These are phyloP conservation scores for Dioszegia crocea DNA, from an alignment of 768 basidiomycete genomes.

Conservation along the genomic window DNA sequence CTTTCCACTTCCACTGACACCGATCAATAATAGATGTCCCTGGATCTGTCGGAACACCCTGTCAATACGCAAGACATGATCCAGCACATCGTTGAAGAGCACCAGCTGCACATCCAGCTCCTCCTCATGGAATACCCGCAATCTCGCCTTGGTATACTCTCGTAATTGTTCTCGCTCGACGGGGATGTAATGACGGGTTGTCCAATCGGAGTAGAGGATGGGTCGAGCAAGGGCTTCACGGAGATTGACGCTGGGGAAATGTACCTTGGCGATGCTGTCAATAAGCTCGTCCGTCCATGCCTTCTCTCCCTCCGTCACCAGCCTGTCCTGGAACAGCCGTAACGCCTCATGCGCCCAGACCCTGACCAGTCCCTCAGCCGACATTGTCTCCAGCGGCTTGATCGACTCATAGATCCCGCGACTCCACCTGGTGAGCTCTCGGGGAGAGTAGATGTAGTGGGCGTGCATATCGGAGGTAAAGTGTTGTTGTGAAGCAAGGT, in stretches of 20 bases:
- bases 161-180: conserved; percentile 89
- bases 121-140: conserved; percentile 98
- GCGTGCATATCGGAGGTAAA: conserved; percentile 98
- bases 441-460: conserved; percentile 97
- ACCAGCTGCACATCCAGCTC: conserved; percentile 96
- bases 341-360: conserved; percentile 98
- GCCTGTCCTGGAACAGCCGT: conserved; percentile 93
- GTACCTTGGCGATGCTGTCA: conserved; percentile 71
- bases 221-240: conserved; percentile 83
- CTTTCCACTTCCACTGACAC: conserved; percentile 98
- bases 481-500: conserved; percentile 83
- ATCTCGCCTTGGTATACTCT: conserved; percentile 92
- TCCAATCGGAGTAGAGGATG: conserved; percentile 98
- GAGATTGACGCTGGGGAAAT: conserved; percentile 88
- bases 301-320: conserved; percentile 88
- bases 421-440: conserved; percentile 96
- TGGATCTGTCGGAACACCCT: conserved; percentile 98
- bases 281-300: conserved; percentile 92
- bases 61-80: conserved; percentile 96
- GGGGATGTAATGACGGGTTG: conserved; percentile 90
- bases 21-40: conserved; percentile 91
- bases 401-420: conserved; percentile 97
- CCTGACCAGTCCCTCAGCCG: conserved; percentile 89
- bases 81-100: conserved; percentile 95
- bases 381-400: conserved; percentile 83